phyloP scores from a whole-genome alignment of 2,329 filamentous ascomycete species.

The Graphiopsis chlorocephala region DNA sequence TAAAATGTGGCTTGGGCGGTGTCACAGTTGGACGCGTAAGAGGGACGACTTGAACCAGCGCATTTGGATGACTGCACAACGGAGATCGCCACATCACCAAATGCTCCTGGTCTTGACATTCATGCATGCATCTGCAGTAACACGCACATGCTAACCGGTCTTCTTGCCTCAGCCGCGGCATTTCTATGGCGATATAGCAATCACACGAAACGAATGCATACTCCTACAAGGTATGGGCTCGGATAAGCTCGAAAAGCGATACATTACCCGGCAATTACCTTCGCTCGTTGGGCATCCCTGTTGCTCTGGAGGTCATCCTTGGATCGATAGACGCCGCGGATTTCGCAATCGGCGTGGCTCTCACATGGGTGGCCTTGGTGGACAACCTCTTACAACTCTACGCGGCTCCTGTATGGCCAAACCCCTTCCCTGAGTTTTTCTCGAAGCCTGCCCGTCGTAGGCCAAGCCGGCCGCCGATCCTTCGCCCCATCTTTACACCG shows the following conservation, averaged over 20 bases:
- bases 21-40: neutral
- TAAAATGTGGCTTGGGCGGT: neutral
- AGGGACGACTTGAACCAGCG: neutral
- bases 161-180: neutral
- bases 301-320: neutral
- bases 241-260: constrained; percentile 3
- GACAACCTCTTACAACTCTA: neutral
- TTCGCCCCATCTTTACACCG: constrained; percentile 10
- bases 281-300: neutral
- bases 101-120: neutral
- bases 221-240: neutral
- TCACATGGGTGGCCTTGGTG: neutral
- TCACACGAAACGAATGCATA: neutral
- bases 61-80: neutral
- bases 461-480: constrained; percentile 7
- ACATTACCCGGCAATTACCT: constrained; percentile 7
- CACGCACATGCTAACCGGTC: neutral
- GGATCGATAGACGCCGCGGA: neutral
- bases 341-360: neutral
- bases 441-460: constrained; percentile 6
- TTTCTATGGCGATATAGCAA: neutral
- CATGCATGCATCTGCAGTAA: neutral
- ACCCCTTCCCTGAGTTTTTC: constrained; percentile 1
- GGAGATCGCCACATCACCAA: neutral
- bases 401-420: neutral